Evolutionary conservation across 2,329 filamentous ascomycete species (phyloP).

Genomic region (Amesomyces nigricolor): DNA sequence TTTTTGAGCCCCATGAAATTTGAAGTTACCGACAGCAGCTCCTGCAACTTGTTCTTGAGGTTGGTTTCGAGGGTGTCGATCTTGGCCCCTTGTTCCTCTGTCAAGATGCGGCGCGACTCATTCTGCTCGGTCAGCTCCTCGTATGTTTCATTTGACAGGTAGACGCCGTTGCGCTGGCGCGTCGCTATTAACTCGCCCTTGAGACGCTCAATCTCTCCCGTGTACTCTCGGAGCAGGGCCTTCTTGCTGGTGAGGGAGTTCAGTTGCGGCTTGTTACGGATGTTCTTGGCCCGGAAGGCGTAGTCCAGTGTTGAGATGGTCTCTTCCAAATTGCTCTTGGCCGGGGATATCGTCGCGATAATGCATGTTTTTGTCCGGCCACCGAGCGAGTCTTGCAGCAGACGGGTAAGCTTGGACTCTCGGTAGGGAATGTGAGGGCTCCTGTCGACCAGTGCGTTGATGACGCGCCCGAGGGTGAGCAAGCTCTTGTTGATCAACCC

Average conservation of each 20-base stretch:
- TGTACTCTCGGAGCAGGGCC: conserved; percentile 84
- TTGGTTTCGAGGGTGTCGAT: conserved; percentile 90
- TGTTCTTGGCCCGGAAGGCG: conserved; percentile 96
- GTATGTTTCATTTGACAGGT: conserved; percentile 80
- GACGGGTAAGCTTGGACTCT: conserved; percentile 90
- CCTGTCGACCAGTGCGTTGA: conserved; percentile 92
- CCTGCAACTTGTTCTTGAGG: conserved; percentile 87
- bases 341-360: conserved; percentile 91
- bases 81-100: conserved; percentile 86
- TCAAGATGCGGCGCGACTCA: conserved; percentile 84
- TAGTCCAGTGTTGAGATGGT: conserved; percentile 98
- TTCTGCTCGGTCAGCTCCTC: conserved; percentile 89
- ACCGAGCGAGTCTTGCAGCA: conserved; percentile 93
- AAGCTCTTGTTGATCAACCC: conserved; percentile 98
- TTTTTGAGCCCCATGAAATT: conserved; percentile 85
- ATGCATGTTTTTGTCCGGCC: conserved; percentile 97
- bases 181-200: conserved; percentile 92
- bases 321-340: conserved; percentile 92
- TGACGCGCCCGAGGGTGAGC: conserved; percentile 89
- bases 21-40: conserved; percentile 79
- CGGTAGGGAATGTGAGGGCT: conserved; percentile 83
- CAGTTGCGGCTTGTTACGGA: conserved; percentile 92
- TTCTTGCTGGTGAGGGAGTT: conserved; percentile 92
- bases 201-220: conserved; percentile 85
- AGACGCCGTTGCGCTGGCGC: conserved; percentile 89